phyloP scores from a whole-genome alignment of 164 flowering plant genomes.

The Nymphaea colorata region DNA sequence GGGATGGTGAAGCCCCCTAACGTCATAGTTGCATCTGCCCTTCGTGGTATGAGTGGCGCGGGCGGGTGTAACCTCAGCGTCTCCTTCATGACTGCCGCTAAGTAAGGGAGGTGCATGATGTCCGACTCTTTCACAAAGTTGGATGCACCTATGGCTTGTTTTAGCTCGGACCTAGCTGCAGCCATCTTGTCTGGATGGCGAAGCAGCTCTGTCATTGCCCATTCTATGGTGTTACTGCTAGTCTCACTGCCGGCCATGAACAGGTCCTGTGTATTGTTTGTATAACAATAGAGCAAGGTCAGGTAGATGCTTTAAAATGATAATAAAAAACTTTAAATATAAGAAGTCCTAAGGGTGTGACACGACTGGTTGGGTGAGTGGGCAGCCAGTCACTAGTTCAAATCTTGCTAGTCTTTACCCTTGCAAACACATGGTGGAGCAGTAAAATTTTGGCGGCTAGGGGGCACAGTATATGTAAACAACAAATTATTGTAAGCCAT shows the following conservation, averaged over 20 bases:
- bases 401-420: no score
- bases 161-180: conserved; percentile 30
- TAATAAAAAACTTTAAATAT: neutral
- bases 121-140: conserved; percentile 12
- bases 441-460: no score
- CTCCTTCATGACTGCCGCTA: conserved; percentile 5
- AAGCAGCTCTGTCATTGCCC: conserved; percentile 70
- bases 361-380: no score
- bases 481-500: no score
- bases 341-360: no score
- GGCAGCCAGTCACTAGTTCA: no score
- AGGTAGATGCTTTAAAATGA: neutral
- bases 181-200: conserved; percentile 23
- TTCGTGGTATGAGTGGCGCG: conserved; percentile 5
- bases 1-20: conserved; percentile 2
- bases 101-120: neutral
- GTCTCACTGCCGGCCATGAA: conserved; percentile 49
- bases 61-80: conserved; percentile 6
- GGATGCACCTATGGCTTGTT: conserved; percentile 19
- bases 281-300: neutral
- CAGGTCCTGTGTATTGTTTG: conserved; percentile 7
- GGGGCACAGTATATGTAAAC: no score
- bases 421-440: no score
- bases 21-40: neutral
- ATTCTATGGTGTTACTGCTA: conserved; percentile 45